Evolutionary conservation across 306 rosid genomes (phyloP), one percentile per base, ranked within the genome.

Genomic region (Cicer arietinum): DNA sequence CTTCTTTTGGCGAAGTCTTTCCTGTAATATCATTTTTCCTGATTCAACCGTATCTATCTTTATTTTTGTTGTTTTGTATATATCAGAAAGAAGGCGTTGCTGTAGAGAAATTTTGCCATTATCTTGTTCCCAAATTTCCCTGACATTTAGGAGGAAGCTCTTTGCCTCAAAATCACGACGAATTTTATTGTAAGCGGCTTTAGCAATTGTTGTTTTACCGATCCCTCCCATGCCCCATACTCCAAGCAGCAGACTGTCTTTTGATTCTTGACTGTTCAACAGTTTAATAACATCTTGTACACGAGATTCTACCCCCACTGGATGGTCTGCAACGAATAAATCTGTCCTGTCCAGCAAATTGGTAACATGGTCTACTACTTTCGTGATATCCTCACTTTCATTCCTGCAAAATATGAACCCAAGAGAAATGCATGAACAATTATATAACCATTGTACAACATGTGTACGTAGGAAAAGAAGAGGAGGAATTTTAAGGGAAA

Each of bases 281-380:
- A 40, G 35, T 8, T 40, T 4, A 14, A 63, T 63, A 8, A 63
- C 48, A 8, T 63, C n/a, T 63, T 63, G 48, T 3, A 63, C 69
- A 40, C 35, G 69, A 63, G 69, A 40, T 14, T 63, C 69, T 0
- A 63, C 35, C 25, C 69, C 69, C 7, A 63, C 69, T 2, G 69
- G 69, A 63, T 63, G 35, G n/a, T 40, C 69, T 2, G 50, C 35
- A 40, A 63, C 35, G 0, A 63, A 40, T 40, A 63, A 40, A 3
- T 63, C 12, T 6, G 12, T 39, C 22, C 5, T 39, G 68, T n/a
- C 12, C 14, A 62, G 13, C 12, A 62, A 62, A 39, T 41, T 1
- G 40, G 48, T 40, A 40, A 62, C 48, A 40, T 11, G 12, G 2
- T 39, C 13, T 7, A 62, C 47, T 37, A 62, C 2, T n/a, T 62